Evolutionary conservation across 2,329 filamentous ascomycete genomes (phyloP).

Genomic region (Neoascochyta sp.): DNA sequence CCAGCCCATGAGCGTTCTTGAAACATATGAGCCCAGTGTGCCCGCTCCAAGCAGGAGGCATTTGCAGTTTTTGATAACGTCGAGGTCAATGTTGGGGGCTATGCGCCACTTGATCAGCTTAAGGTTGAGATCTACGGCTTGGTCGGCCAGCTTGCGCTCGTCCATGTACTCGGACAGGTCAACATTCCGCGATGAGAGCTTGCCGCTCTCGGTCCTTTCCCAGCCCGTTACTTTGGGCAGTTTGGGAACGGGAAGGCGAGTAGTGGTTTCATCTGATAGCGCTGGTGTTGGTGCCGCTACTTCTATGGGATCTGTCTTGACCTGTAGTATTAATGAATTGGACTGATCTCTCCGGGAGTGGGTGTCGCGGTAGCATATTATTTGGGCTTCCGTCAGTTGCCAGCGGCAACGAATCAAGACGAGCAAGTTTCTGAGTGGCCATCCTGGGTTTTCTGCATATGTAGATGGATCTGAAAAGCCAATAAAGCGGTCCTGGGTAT

Average conservation of each 20-base stretch:
- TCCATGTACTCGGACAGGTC: slow-evolving; percentile 94
- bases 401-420: slow-evolving; percentile 81
- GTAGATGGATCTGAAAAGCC: slow-evolving; percentile 92
- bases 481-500: slow-evolving; percentile 73
- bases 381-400: slow-evolving; percentile 69
- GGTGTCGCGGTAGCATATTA: slow-evolving; percentile 86
- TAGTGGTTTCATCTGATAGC: slow-evolving; percentile 13
- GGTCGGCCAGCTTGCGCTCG: slow-evolving; percentile 78
- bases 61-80: slow-evolving; percentile 82
- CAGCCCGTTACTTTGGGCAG: slow-evolving; percentile 94
- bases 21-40: slow-evolving; percentile 90
- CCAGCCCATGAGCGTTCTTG: slow-evolving; percentile 89
- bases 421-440: slow-evolving; percentile 87
- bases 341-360: slow-evolving; percentile 73
- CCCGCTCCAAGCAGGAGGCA: slow-evolving; percentile 90
- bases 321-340: slow-evolving; percentile 70
- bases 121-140: slow-evolving; percentile 91
- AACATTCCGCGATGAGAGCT: slow-evolving; percentile 71
- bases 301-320: slow-evolving; percentile 23
- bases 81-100: slow-evolving; percentile 80
- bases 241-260: slow-evolving; percentile 36
- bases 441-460: slow-evolving; percentile 80
- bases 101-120: slow-evolving; percentile 99
- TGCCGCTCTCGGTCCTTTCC: slow-evolving; percentile 79
- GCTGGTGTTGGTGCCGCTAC: slow-evolving; percentile 2